Evolutionary conservation across 176 grass and related monocot genomes (phyloP).

Genomic region (Hyparrhenia diplandra): DNA sequence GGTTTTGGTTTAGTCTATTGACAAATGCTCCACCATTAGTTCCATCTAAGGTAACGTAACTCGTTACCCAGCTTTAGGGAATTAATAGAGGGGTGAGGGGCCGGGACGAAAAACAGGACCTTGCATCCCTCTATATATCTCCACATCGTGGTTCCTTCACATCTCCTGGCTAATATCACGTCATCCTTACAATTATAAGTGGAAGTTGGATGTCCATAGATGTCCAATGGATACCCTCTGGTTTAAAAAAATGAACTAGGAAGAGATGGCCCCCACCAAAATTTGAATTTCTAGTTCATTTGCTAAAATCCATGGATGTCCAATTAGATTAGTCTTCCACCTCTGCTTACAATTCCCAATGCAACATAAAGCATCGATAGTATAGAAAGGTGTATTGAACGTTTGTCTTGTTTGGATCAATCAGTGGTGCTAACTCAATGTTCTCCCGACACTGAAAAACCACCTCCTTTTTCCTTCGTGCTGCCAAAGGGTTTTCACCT

Average conservation of each 20-base stretch:
- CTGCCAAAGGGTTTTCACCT: conserved; percentile 2
- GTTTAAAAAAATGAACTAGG: no score
- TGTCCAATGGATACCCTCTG: no score
- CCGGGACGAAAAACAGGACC: conserved; percentile 10
- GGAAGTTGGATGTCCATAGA: no score
- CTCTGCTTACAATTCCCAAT: no score
- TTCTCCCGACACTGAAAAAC: conserved; percentile 23
- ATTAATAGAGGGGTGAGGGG: no score
- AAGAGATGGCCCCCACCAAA: no score
- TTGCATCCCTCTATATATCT: not conserved
- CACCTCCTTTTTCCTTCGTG: not conserved
- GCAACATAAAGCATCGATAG: not conserved
- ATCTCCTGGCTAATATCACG: not conserved
- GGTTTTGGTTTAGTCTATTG: not conserved
- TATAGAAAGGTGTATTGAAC: not conserved
- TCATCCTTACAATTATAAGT: not conserved
- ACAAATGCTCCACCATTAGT: not conserved
- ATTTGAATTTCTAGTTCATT: no score
- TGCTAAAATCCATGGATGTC: no score
- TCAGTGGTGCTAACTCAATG: conserved; percentile 2
- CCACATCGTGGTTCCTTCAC: not conserved
- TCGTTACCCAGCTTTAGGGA: no score
- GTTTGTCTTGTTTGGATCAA: conserved; percentile 1
- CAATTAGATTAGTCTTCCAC: no score
- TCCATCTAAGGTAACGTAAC: not conserved